Evolutionary conservation across 2,329 filamentous ascomycete genomes (phyloP).

Genomic region (Pseudogymnoascus sp.): DNA sequence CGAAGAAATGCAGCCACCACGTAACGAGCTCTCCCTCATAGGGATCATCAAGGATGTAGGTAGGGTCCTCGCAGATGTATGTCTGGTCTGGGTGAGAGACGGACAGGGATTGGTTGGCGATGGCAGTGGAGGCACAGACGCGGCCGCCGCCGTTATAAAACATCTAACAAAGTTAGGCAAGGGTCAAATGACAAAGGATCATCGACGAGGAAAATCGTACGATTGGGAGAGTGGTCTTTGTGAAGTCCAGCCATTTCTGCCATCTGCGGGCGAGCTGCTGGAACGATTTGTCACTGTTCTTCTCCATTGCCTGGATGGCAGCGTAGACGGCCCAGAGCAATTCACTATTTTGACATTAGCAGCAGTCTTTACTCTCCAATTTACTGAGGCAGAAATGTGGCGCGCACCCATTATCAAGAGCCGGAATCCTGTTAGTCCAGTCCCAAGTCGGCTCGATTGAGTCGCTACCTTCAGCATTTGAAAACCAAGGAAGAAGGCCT

Average conservation of each 20-base stretch:
- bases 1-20: conserved; percentile 34
- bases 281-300: conserved; percentile 19
- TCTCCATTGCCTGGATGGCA: conserved; percentile 31
- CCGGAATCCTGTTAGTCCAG: conserved; percentile 34
- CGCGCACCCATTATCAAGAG: conserved; percentile 33
- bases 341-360: conserved; percentile 23
- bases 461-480: conserved; percentile 17
- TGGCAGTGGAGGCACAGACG: conserved; percentile 33
- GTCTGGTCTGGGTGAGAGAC: conserved; percentile 23
- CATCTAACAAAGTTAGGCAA: conserved; percentile 18
- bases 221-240: conserved; percentile 29
- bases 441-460: conserved; percentile 28
- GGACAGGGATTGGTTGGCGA: conserved; percentile 29
- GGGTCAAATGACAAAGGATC: neutral
- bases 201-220: conserved; percentile 12
- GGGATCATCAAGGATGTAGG: conserved; percentile 31
- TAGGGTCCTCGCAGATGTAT: conserved; percentile 31
- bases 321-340: conserved; percentile 37
- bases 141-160: conserved; percentile 32
- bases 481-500: conserved; percentile 34
- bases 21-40: conserved; percentile 37
- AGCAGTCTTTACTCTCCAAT: neutral
- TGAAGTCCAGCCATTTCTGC: conserved; percentile 35
- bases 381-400: neutral
- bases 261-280: conserved; percentile 29